Conservation (phyloP, 164 flowering plant genomes). For the Vitis cinerea region DNA sequence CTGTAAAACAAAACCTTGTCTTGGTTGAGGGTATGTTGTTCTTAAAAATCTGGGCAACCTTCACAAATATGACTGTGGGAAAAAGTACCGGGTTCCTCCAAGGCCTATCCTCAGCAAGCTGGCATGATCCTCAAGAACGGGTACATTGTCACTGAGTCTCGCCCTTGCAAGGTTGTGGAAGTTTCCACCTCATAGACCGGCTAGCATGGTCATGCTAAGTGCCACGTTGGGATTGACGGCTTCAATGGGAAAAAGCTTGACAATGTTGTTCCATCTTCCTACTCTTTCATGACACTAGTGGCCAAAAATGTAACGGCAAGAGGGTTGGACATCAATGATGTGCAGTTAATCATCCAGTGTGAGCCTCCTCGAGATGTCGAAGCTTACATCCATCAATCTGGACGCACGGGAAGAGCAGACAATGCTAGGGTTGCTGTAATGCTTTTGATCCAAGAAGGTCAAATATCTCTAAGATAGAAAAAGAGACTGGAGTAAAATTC, state of each 20-base stretch:
- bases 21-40: too few species aligned
- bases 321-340: slow-evolving; percentile 94
- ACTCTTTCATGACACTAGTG: slow-evolving; percentile 64
- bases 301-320: slow-evolving; percentile 98
- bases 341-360: slow-evolving; percentile 94
- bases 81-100: slow-evolving; percentile 25
- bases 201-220: slow-evolving; percentile 67
- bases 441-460: slow-evolving; percentile 90
- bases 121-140: slow-evolving; percentile 60
- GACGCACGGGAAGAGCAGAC: slow-evolving; percentile 96
- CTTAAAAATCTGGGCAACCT: too few species aligned
- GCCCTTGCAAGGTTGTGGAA: slow-evolving; percentile 74
- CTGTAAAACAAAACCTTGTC: too few species aligned
- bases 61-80: too few species aligned
- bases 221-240: slow-evolving; percentile 62
- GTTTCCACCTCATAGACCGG: slow-evolving; percentile 68
- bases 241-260: slow-evolving; percentile 58
- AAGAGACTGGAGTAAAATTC: slow-evolving; percentile 89
- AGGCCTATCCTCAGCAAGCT: slow-evolving; percentile 67
- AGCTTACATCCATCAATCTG: slow-evolving; percentile 95
- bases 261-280: slow-evolving; percentile 66
- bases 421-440: slow-evolving; percentile 88
- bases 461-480: slow-evolving; percentile 69
- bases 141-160: slow-evolving; percentile 50
- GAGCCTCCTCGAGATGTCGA: slow-evolving; percentile 98